Evolutionary conservation across 78 protist genomes (phyloP).

Genomic region (Dictyostelium brefeldianum): DNA sequence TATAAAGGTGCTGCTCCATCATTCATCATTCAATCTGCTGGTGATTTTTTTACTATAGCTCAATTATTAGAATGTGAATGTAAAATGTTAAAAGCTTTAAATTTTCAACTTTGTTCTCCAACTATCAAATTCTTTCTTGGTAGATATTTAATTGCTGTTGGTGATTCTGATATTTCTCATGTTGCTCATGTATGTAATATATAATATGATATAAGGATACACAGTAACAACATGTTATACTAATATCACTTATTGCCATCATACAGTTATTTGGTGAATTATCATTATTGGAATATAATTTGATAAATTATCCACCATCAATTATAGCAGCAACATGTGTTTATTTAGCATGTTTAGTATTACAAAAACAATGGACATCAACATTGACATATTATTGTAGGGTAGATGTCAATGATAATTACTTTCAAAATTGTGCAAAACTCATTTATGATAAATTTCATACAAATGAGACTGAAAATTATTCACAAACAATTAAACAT

Average conservation of each 20-base stretch:
- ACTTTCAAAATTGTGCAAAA: slow-evolving; percentile 35
- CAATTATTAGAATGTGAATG: slow-evolving; percentile 73
- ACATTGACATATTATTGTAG: slow-evolving; percentile 52
- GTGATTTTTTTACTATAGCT: slow-evolving; percentile 72
- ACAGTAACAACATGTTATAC: no score
- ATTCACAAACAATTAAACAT: slow-evolving; percentile 7
- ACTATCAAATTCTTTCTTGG: slow-evolving; percentile 66
- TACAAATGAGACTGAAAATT: background rate
- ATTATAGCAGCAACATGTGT: slow-evolving; percentile 69
- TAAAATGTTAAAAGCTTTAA: slow-evolving; percentile 41
- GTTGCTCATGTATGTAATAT: slow-evolving; percentile 54
- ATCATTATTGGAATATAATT: slow-evolving; percentile 51
- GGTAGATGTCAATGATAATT: slow-evolving; percentile 24
- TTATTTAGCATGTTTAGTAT: slow-evolving; percentile 45
- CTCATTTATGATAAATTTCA: slow-evolving; percentile 23
- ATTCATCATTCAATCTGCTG: slow-evolving; percentile 85
- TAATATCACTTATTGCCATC: background rate
- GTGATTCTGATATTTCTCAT: slow-evolving; percentile 14
- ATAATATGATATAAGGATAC: no score
- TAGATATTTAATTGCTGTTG: slow-evolving; percentile 47
- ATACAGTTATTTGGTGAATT: slow-evolving; percentile 62
- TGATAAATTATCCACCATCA: slow-evolving; percentile 50
- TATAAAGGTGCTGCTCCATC: slow-evolving; percentile 75
- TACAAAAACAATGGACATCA: slow-evolving; percentile 41
- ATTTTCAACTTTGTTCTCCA: slow-evolving; percentile 39